Base-by-base conservation (phyloP, 1,284 basidiomycete species). In the Marasmius sp. region DNA sequence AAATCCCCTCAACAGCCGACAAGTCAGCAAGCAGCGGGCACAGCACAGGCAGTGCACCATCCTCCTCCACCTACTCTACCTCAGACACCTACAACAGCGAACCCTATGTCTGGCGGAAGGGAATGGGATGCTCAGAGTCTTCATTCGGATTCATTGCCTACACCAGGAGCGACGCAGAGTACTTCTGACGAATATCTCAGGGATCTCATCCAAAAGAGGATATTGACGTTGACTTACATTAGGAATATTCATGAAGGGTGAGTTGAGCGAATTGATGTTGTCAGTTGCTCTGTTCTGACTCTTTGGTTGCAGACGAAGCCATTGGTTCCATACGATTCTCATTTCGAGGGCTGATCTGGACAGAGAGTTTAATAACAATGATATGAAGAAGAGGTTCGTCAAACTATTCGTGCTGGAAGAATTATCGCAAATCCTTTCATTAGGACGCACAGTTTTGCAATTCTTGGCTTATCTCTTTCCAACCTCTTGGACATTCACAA, bases 281-380 rank as follows among this genome's bases (percentile, higher is more conserved):
- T 45, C 38, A 45, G 16, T 43, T 36, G 33, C 16, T 49, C 18
- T 59, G 49, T 49, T 52, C 50, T 52, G 51, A 33, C 61, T 69
- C 59, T 66, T 57, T 38, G 36, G 6, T 27, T n/a, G 36, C 45
- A 92, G 90, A 56, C 85, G 86, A 61, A 88, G 86, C 67, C 89
- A 94, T 72, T 95, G 93, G 93, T 93, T 95, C 70, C 91, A 94
- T 70, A 95, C 93, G 4, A 88, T 95, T 65, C 81, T 91, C 69
- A 84, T 95, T 66, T 86, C 88, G 50, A 83, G 85, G 57, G 70
- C 77, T 16, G 93, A 94, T 58, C 81, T 95, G 10, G 89, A 92
- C 62, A 83, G 80, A 49, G 84, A 83, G 52, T 94, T 94, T 71
- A 86, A 82, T 67, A 92, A 92, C 68, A 73, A 69, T 22, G 85